A percentile compares a stretch with the other conserved stretches of the same genome.
phyloP scores from a whole-genome alignment of 495 filamentous ascomycete genomes.

The Hyphodiscus hymeniophilus region DNA sequence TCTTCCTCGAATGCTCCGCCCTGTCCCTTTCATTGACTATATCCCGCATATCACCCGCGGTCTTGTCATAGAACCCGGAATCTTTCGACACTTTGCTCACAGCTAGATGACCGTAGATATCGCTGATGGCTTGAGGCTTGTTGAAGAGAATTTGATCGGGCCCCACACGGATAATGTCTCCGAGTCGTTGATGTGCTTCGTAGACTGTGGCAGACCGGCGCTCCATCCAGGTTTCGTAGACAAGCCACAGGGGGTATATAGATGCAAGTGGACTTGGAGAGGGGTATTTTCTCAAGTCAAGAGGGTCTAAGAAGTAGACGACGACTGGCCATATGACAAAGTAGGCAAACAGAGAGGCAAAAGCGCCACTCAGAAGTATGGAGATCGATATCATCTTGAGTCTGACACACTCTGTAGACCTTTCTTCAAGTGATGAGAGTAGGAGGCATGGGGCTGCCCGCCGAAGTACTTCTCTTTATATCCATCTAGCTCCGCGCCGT shows the following conservation, averaged over 20 bases:
- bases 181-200: slow-evolving; percentile 37
- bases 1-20: background rate
- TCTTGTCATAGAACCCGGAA: background rate
- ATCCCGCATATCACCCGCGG: background rate
- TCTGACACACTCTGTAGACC: no score
- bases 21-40: background rate
- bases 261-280: background rate
- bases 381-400: no score
- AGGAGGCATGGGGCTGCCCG: no score
- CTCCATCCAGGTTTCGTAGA: background rate
- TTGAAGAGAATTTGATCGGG: slow-evolving; percentile 49
- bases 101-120: slow-evolving; percentile 8
- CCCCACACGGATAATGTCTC: slow-evolving; percentile 45
- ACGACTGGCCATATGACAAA: background rate
- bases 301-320: background rate
- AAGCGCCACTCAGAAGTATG: no score
- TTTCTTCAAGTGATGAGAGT: no score
- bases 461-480: no score
- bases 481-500: no score
- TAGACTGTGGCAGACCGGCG: background rate
- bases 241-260: background rate
- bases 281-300: background rate
- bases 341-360: no score
- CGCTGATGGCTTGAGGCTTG: slow-evolving; percentile 31
- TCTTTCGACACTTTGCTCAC: background rate